Percentiles rank a stretch among this genome's conserved stretches.
Conservation (phyloP, 2,329 filamentous ascomycete species). For the Monilinia fructigena region DNA sequence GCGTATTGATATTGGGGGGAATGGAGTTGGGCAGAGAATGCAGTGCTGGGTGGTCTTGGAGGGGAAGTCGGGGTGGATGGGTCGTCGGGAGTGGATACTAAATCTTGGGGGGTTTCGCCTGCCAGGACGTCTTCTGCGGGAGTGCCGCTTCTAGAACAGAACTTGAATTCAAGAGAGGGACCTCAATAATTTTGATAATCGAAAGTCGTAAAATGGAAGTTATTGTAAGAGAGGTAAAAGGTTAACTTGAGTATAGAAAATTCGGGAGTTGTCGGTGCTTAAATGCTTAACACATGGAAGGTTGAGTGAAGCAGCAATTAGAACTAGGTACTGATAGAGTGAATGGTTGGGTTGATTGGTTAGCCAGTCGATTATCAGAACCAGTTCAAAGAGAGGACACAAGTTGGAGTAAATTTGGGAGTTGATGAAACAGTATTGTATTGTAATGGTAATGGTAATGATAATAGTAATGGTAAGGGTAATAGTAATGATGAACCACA, state of each 20-base stretch:
- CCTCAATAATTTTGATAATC: conserved; percentile 7
- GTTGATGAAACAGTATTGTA: not conserved
- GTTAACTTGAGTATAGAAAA: not conserved
- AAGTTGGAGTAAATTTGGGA: not conserved
- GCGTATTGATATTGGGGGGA: conserved; percentile 29
- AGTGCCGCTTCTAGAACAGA: conserved; percentile 42
- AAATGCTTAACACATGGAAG: not conserved
- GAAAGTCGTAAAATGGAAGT: conserved; percentile 1
- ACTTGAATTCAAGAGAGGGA: conserved; percentile 21
- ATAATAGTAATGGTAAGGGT: not conserved
- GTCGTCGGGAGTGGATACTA: conserved; percentile 63
- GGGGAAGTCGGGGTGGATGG: conserved; percentile 57
- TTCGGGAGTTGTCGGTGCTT: conserved; percentile 1
- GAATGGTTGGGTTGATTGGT: not conserved
- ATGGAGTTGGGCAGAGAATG: conserved; percentile 45
- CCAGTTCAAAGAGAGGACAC: not conserved
- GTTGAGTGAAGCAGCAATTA: not conserved
- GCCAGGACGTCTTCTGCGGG: conserved; percentile 68
- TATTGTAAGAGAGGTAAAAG: conserved; percentile 9
- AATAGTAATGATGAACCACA: not conserved
- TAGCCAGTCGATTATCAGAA: too few relatives aligned
- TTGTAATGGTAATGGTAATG: too few relatives aligned
- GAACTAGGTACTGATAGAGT: not conserved
- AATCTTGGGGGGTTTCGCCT: conserved; percentile 58
- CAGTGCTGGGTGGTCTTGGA: conserved; percentile 49